Percentiles rank a stretch among this genome's conserved stretches.
Conservation (phyloP, 495 filamentous ascomycete species). For the Ascodesmis nigricans region DNA sequence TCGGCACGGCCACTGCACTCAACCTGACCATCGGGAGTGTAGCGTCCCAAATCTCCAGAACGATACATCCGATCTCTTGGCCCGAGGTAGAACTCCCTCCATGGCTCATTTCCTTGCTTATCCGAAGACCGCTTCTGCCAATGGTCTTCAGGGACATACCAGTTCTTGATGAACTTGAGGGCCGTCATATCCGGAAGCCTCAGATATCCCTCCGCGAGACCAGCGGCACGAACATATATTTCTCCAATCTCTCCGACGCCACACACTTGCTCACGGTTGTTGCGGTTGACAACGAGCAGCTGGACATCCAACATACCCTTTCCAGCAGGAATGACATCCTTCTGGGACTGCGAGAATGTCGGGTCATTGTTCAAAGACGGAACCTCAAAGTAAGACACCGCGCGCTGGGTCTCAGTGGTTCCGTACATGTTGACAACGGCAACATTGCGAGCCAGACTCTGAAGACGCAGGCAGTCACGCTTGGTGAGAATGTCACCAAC, state of each 20-base stretch:
- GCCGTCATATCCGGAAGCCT: conserved; percentile 45
- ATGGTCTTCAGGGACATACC: conserved; percentile 56
- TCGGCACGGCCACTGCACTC: conserved; percentile 63
- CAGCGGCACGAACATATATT: conserved; percentile 71
- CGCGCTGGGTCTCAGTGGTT: conserved; percentile 72
- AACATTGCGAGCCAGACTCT: conserved; percentile 55
- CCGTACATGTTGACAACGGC: conserved; percentile 81
- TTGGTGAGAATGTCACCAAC: conserved; percentile 84
- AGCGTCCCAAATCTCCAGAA: conserved; percentile 61
- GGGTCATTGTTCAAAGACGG: conserved; percentile 45
- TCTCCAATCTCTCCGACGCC: conserved; percentile 66
- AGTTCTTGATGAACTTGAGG: conserved; percentile 69
- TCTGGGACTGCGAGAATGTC: conserved; percentile 44
- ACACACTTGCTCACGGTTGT: conserved; percentile 50
- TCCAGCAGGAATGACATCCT: conserved; percentile 68
- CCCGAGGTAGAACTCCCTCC: conserved; percentile 61
- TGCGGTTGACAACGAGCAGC: conserved; percentile 68
- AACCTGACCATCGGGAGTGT: conserved; percentile 49
- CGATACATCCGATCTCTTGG: conserved; percentile 72
- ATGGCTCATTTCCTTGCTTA: conserved; percentile 40
- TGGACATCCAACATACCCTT: conserved; percentile 87
- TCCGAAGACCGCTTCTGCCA: conserved; percentile 48
- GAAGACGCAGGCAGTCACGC: conserved; percentile 59
- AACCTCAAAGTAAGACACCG: conserved; percentile 73
- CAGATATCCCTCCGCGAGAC: conserved; percentile 74